These are phyloP conservation scores for Populus hybrid DNA, from an alignment of 441 rosid genomes.

Conservation along the genomic window DNA sequence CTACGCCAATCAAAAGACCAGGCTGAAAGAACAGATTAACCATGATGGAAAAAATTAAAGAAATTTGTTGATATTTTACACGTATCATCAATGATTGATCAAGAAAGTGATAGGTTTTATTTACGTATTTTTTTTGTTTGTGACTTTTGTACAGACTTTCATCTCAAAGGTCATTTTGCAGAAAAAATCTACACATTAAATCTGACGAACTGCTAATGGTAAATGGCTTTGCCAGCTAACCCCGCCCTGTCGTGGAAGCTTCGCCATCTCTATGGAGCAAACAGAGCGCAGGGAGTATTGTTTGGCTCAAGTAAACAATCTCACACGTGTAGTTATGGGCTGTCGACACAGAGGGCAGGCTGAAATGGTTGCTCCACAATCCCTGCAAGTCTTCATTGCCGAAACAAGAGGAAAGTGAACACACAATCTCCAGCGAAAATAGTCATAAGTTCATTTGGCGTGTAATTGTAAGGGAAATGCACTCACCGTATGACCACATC, in stretches of 20 bases:
- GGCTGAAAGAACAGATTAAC: too few relatives aligned
- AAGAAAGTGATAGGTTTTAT: too few relatives aligned
- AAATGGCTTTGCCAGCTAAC: too few relatives aligned
- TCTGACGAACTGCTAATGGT: not conserved
- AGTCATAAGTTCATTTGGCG: not conserved
- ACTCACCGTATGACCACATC: conserved; percentile 85
- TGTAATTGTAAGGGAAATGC: conserved; percentile 5
- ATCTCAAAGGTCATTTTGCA: not conserved
- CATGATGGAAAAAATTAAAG: too few relatives aligned
- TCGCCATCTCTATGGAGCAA: not conserved
- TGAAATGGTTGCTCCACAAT: conserved; percentile 53
- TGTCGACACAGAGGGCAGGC: conserved; percentile 73
- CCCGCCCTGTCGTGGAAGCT: not conserved
- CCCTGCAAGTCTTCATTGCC: conserved; percentile 76
- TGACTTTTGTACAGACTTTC: not conserved
- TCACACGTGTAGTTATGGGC: conserved; percentile 67
- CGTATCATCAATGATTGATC: too few relatives aligned
- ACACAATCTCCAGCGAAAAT: not conserved
- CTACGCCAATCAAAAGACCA: too few relatives aligned
- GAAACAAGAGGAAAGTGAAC: not conserved
- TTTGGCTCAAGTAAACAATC: conserved; percentile 50
- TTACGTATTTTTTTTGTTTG: not conserved
- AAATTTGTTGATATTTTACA: too few relatives aligned
- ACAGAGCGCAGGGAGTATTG: not conserved
- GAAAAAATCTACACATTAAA: not conserved